Evolutionary conservation across 306 rosid genomes (phyloP), one percentile per base, ranked within the genome.

Genomic region (Glycyrrhiza uralensis): DNA sequence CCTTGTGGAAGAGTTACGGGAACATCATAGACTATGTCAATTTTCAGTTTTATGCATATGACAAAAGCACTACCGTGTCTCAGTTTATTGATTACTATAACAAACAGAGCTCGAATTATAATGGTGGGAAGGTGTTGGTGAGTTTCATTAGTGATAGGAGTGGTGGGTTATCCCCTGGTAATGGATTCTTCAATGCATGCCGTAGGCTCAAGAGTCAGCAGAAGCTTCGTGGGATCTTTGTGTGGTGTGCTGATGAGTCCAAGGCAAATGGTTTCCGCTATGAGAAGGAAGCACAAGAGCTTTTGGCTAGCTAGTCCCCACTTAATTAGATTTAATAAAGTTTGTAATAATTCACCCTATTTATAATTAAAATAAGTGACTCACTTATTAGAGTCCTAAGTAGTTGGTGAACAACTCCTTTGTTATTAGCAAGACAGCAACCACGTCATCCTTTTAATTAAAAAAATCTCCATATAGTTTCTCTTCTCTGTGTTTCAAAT

Each of bases 161-260:
- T 68, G 84, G 87, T 0, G 96, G 96, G 6, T 73, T 92, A 62
- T 28, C 85, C 0, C 92, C 92, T 0, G 58, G 70, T 1, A 61
- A 69, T 41, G 96, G 98, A 2, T 90, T 92, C 66, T 92, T 88
- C 67, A 72, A 29, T 0, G 95, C 96, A 0, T 92, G 96, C 44
- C 23, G 22, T 0, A 69, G n/a, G 70, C 79, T 92, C 6, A 92
- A 44, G 71, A 80, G 39, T 50, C 76, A 86, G 71, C 59, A 81
- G 0, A 64, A 78, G 5, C 95, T 92, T 22, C 58, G 80, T 79
- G 91, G 98, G 0, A 90, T 92, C 66, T 92, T 92, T 77, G 81
- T 90, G 3, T 88, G 91, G 96, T 88, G 85, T 20, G 96, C 96
- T n/a, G 98, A 92, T 82, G 96, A 90, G 10, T 90, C 98, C 9